Percentiles rank a stretch among this genome's conserved stretches.
Evolutionary conservation across 305 asterid genomes (phyloP).

Genomic region (Withania somnifera): DNA sequence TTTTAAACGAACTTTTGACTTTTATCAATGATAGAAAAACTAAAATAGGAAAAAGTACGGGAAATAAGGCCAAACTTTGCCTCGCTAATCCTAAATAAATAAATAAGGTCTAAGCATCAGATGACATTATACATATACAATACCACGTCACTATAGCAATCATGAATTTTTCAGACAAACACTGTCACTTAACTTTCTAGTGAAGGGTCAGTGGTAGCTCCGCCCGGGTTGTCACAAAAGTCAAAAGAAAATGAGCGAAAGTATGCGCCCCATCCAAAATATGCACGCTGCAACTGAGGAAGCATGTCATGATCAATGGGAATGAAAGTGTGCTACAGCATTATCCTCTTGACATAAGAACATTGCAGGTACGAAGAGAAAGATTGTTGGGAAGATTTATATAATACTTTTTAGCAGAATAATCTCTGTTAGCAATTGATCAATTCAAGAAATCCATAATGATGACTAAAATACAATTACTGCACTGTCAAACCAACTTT

Average conservation of each 20-base stretch:
- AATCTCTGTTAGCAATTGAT: no score
- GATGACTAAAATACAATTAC: neutral
- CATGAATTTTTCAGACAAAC: no score
- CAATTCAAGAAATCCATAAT: no score
- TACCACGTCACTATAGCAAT: no score
- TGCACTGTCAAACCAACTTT: neutral
- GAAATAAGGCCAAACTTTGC: no score
- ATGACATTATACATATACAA: no score
- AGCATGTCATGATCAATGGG: neutral
- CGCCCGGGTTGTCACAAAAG: neutral
- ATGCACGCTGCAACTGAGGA: neutral
- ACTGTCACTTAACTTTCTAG: neutral
- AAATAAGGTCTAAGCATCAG: no score
- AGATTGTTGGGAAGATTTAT: neutral
- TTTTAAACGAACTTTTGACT: no score
- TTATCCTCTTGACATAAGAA: neutral
- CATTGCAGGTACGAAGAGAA: neutral
- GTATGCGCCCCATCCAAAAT: neutral
- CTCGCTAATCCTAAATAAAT: no score
- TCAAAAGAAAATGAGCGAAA: neutral
- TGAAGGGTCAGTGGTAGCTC: neutral
- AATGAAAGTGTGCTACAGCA: no score
- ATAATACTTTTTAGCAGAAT: neutral
- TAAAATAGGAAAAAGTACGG: no score
- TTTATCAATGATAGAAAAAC: no score